Conservation (phyloP, 1,284 basidiomycete genomes). For the Jaminaea rosea region DNA sequence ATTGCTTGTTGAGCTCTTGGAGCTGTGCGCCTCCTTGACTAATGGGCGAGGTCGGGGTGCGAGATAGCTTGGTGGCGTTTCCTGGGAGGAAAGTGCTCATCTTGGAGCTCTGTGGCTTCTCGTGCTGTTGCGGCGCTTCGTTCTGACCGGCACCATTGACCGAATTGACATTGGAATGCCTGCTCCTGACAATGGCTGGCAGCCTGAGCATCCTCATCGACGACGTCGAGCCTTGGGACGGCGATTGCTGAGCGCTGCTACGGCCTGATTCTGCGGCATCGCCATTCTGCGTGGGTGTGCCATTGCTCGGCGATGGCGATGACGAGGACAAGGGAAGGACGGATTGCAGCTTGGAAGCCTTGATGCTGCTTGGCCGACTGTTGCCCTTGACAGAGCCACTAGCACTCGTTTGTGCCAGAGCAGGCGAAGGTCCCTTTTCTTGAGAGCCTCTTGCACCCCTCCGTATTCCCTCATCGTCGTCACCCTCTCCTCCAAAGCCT, state of each 20-base stretch:
- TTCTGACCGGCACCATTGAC: no score
- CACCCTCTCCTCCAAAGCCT: neutral
- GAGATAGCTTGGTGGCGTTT: no score
- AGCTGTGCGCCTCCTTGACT: neutral
- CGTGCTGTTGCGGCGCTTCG: neutral
- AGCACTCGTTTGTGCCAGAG: no score
- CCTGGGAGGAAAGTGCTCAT: no score
- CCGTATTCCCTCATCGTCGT: neutral
- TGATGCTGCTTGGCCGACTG: no score
- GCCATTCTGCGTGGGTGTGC: neutral
- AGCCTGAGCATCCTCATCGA: no score
- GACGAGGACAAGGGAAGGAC: neutral
- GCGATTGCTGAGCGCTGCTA: neutral
- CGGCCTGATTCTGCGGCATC: neutral
- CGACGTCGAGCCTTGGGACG: no score
- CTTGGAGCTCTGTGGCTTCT: neutral
- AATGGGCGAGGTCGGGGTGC: neutral
- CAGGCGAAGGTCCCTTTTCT: no score
- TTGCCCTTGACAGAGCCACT: neutral
- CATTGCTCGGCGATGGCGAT: neutral
- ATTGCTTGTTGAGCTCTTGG: conserved; percentile 4
- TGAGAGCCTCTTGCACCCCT: no score
- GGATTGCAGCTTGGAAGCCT: no score
- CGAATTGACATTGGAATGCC: neutral
- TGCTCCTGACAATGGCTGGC: no score